Evolutionary conservation across 495 filamentous ascomycete genomes (phyloP), one percentile per base, ranked within the genome.

Genomic region (Talaromyces trachyspermus): DNA sequence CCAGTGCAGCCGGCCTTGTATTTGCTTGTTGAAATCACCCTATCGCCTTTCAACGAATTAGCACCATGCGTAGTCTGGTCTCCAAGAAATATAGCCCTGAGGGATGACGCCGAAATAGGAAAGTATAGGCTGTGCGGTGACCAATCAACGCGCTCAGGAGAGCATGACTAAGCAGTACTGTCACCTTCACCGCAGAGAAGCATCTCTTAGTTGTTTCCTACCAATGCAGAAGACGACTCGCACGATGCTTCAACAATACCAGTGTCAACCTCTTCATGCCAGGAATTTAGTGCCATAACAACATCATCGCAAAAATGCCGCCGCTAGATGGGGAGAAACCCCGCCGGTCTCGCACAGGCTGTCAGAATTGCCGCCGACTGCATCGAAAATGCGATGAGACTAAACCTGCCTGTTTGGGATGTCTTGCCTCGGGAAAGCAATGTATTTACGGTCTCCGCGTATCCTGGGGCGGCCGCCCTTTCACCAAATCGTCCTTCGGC

Each of bases 351-450:
- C 38, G 38, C 11, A 41, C 9, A 5, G 38, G 38, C 18, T 41
- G 38, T 41, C 9, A 19, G 9, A 41, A 41, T 41, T 41, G 38
- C 38, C 38, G 38, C 9, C n/a, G 18, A 41, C n/a, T 41, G 12
- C 38, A 41, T 41, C 38, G 38, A n/a, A 41, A 41, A 41, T 41
- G 38, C 19, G 38, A 41, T 18, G 38, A 41, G 18, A 19, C 38
- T 19, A 41, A 41, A 22, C 38, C 38, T 41, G 9, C 38, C 9
- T 41, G 38, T 41, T 17, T 22, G 18, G 38, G 11, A 19, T 41
- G 38, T 22, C 11, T 41, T 24, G 38, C 20, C 38, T 41, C 38
- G 38, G 11, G n/a, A 8, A 41, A 41, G 18, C 9, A 41, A 19
- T 41, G 38, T 24, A 22, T 41, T 19, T 41, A 41, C 19, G 38